These are phyloP conservation scores for Apiospora phragmitis DNA, from an alignment of 2,329 filamentous ascomycete species.

Conservation along the genomic window DNA sequence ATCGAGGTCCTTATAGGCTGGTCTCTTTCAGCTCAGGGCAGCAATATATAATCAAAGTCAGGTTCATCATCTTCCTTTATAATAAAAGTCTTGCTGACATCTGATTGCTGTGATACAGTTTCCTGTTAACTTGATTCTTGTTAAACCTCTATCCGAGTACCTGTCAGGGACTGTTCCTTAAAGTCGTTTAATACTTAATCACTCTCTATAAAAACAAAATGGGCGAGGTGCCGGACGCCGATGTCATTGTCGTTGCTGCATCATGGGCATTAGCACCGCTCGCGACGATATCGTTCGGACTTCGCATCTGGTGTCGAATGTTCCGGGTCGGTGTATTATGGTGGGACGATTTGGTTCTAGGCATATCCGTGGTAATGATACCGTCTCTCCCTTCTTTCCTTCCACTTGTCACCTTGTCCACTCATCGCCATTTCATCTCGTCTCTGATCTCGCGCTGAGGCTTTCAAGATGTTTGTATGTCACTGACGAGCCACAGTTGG, in stretches of 20 bases:
- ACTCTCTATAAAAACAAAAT: neutral
- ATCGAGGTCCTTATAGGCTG: neutral
- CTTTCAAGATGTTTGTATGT: neutral
- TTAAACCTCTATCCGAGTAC: too few species aligned
- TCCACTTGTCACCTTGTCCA: fast-evolving
- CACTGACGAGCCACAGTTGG: neutral
- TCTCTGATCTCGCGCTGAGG: neutral
- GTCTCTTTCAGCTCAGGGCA: too few species aligned
- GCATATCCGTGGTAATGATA: neutral
- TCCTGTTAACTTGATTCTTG: too few species aligned
- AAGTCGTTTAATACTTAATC: too few species aligned
- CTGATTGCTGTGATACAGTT: neutral
- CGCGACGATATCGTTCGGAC: neutral
- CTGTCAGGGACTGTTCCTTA: too few species aligned
- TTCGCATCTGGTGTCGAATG: neutral
- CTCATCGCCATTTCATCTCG: neutral
- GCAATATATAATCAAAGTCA: neutral
- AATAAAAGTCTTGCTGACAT: neutral
- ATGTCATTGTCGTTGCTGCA: neutral
- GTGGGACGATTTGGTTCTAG: neutral
- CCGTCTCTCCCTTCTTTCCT: neutral
- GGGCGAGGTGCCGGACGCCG: neutral
- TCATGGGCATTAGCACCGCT: neutral
- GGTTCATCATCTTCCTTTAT: too few species aligned
- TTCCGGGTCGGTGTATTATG: neutral